Evolutionary conservation across 1,139 yeast species (phyloP), one percentile per base, ranked within the genome.

Genomic region (Suhomyces chickasaworum): DNA sequence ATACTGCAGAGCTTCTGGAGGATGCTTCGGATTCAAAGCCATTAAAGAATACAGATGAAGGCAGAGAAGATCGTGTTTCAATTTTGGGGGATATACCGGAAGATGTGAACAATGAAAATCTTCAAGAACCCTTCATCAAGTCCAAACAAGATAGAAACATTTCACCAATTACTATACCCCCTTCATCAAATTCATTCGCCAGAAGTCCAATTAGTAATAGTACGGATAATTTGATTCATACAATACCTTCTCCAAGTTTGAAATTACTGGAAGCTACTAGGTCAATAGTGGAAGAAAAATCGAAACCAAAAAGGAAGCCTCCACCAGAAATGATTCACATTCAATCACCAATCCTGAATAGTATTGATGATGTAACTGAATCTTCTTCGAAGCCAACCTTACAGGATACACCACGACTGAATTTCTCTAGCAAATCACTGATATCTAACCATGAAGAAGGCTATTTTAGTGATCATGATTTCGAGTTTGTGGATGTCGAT

Each of bases 221-320:
- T 27, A 27, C 52, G 5, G 53, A 52, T 16, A 45, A 46, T 13
- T 29, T 43, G 17, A 44, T 48, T 21, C 43, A 38, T 15, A 44
- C 45, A 7, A 45, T 45, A 7, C 48, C 48, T 5, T 39, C 48
- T 9, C 45, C 48, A 12, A 45, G 27, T 16, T 17, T 30, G 9
- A 41, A 36, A 12, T 23, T 45, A 3, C 18, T 41, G 4, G 48
- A 45, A 21, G 12, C 44, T 3, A 18, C 45, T 2, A 34, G 41
- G 9, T 15, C 42, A 9, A 20, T 39, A 2, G 22, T 35, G 7
- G 48, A 45, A 4, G 46, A 44, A 3, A 36, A 31, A 5, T 7
- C 25, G 2, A 52, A 49, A 30, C 56, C 56, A 1, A 60, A 60
- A 18, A 49, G 65, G 16, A 60, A 59, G 34, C 64, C 64, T 3